Base-by-base conservation (phyloP, 2,329 filamentous ascomycete species). In the Neofusicoccum umdonicola region DNA sequence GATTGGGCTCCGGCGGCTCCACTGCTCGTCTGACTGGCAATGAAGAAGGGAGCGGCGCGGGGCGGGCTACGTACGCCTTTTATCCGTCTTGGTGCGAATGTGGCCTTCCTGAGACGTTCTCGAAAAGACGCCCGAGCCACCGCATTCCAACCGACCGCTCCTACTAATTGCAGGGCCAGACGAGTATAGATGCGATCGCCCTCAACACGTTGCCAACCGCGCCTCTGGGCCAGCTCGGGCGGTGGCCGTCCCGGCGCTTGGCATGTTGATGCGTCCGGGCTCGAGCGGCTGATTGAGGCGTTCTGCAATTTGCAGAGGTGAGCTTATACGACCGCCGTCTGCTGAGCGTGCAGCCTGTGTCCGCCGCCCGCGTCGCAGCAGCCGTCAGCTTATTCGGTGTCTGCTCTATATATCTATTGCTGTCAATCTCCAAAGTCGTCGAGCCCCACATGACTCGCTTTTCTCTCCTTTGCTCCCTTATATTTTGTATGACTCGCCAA, bases 401-500 rank as follows among this genome's bases (percentile, higher is more conserved):
- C 15, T 9, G 6, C 9, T 12, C 39, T 57, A 15, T 57, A 27
- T 39, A 34, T 45, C 31, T 37, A 12, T 22, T 35, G 8, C 17
- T 34, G 7, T 7, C 12, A 6, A 45, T 60, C 31, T 31, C 12
- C 42, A 45, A 19, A 11, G 41, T 58, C 9, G 47, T 48, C 42
- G 4, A 3, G 27, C 15, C 9, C 11, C 22, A 19, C 56, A 60
- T 60, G 56, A 60, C 56, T 60, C 56, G 56, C 27, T 7, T 11
- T 27, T 5, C 42, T 22, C 39, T 60, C 41, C 15, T 37, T 48
- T 37, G n/a, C 42, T 60, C 56, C 56, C 56, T 48, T 48, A 47
- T 47, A 60, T 60, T 60, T 45, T 13, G 42, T 60, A 47, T 60
- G 56, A 60, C 56, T 60, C 56, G 56, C 42, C 56, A 60, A 22